Percentiles rank a stretch among this genome's conserved stretches.
Conservation (phyloP, 31 red algal genomes). For the Asparagopsis taxiformis region DNA sequence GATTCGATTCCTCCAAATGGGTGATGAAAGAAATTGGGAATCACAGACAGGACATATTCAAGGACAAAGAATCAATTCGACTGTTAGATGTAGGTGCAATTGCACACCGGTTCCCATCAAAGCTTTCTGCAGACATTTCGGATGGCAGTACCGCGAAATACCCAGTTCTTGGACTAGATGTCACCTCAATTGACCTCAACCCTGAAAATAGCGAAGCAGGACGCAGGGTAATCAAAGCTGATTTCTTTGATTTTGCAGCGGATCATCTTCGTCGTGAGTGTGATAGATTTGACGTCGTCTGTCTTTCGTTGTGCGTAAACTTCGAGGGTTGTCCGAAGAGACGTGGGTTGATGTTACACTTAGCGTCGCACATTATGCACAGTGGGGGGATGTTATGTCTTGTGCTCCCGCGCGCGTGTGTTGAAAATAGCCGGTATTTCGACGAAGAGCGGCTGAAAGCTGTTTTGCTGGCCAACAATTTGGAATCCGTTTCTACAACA, state of each 20-base stretch:
- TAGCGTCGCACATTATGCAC: constrained; percentile 1
- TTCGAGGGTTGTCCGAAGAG: constrained; percentile 40
- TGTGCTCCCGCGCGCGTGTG: constrained; percentile 44
- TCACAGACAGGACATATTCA: background rate
- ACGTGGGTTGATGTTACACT: constrained; percentile 38
- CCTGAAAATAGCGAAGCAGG: constrained; percentile 29
- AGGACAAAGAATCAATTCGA: background rate
- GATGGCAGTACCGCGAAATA: no score
- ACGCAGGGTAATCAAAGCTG: constrained; percentile 30
- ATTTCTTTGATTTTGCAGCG: constrained; percentile 52
- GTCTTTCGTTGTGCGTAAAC: constrained; percentile 57
- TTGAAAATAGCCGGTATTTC: constrained; percentile 46
- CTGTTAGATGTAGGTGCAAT: constrained; percentile 72
- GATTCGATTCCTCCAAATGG: constrained; percentile 65
- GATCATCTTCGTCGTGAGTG: background rate
- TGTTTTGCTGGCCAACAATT: constrained; percentile 23
- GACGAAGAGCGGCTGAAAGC: constrained; percentile 9
- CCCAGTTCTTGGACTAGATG: background rate
- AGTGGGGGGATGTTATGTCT: constrained; percentile 15
- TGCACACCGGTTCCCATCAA: constrained; percentile 37
- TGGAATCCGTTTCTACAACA: background rate
- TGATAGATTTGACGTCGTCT: constrained; percentile 34
- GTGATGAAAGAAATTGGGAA: constrained; percentile 17
- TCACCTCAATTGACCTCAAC: constrained; percentile 57
- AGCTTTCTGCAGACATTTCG: background rate